These are phyloP conservation scores for Funneliformis geosporum DNA, from an alignment of 192 early-diverging fungal species.

Conservation along the genomic window DNA sequence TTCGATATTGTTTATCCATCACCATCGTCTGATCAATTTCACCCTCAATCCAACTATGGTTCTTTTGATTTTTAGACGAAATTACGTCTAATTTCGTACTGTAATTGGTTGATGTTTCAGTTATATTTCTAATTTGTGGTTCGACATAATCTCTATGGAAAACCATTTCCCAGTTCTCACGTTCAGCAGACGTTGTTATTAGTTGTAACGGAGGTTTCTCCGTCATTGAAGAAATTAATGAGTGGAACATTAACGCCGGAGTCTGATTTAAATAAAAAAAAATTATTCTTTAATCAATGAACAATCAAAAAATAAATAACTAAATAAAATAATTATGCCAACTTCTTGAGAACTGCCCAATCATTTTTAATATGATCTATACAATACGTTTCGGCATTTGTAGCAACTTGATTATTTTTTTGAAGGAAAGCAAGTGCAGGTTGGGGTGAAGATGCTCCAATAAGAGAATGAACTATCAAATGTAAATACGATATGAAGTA, in stretches of 20 bases:
- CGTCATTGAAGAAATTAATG: slow-evolving; percentile 10
- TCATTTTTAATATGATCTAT: slow-evolving; percentile 29
- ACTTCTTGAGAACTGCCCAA: slow-evolving; percentile 24
- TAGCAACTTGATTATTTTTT: background rate
- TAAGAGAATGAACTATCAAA: slow-evolving; percentile 31
- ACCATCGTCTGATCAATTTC: slow-evolving; percentile 18
- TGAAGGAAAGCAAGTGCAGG: background rate
- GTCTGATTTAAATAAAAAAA: background rate
- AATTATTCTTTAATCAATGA: too few relatives aligned
- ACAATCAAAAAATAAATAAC: too few relatives aligned
- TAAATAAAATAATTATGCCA: background rate
- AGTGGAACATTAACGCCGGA: slow-evolving; percentile 28
- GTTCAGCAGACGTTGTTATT: background rate
- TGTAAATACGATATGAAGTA: slow-evolving; percentile 29
- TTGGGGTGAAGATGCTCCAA: slow-evolving; percentile 9
- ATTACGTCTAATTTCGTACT: background rate
- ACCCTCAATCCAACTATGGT: background rate
- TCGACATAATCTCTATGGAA: background rate
- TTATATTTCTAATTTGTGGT: background rate
- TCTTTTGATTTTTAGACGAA: background rate
- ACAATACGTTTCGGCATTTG: slow-evolving; percentile 12
- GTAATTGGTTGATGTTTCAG: background rate
- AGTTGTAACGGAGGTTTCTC: background rate
- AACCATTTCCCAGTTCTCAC: background rate
- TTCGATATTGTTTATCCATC: slow-evolving; percentile 22